Evolutionary conservation across 2,329 filamentous ascomycete species (phyloP), one percentile per base, ranked within the genome.

Genomic region (Pseudocercospora pini-densiflorae): DNA sequence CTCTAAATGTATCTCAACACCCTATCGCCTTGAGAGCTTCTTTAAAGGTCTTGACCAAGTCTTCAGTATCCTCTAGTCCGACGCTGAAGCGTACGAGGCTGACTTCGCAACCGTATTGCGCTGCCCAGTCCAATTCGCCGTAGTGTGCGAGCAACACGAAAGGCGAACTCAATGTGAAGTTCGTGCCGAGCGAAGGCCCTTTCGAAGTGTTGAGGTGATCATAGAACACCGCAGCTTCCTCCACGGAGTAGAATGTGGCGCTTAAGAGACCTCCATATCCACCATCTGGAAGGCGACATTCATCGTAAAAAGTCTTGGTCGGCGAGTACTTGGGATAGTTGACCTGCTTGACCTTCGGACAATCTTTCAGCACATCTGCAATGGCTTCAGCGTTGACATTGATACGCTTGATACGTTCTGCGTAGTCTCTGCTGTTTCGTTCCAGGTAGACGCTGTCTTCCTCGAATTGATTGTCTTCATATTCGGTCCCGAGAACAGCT

Each of bases 381-480:
- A 98, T 90, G 62, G 89, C 87, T 79, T 97, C 93, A 5, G 94
- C 91, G 74, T 96, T 97, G 59, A 82, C 78, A 76, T 97, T 97
- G 75, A 97, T 92, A 63, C 93, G 88, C 69, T 91, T 89, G 67
- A 97, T 93, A 64, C 95, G 88, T 16, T 87, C 86, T 21, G 90
- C 86, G 77, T 97, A 98, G 81, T 98, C 93, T 16, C 95, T 90
- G 77, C 93, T 97, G 79, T 99, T 99, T 69, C 94, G 88, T 81
- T 99, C 95, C 82, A 99, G 89, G 80, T 97, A 97, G 45, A 99
- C 89, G 58, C 91, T 89, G 79, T 99, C 95, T 82, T 97, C 94
- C 19, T 91, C 88, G 93, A 95, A 99, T 77, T 95, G 93, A 62
- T 92, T 93, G 78, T 97, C 93, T 79, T 97, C 92, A 77, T 91